A percentile compares a stretch with the other conserved stretches of the same genome.
These are phyloP conservation scores for Ustilago lituana DNA, from an alignment of 1,284 basidiomycete species.

Conservation along the genomic window DNA sequence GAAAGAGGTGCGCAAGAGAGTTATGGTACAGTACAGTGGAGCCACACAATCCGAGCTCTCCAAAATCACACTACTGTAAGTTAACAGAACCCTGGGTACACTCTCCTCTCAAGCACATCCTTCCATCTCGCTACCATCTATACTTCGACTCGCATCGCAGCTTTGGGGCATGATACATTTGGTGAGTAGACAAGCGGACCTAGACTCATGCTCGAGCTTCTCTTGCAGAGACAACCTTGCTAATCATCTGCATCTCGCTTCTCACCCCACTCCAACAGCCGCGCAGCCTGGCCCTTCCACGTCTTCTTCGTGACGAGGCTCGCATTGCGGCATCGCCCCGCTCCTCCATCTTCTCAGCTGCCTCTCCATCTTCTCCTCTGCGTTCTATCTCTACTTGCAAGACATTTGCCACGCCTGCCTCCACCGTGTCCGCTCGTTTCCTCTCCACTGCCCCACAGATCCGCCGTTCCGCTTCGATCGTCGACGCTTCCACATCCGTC, in stretches of 20 bases:
- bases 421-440: not conserved
- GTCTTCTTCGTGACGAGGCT: slow-evolving; percentile 40
- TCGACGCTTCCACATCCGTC: slow-evolving; percentile 17
- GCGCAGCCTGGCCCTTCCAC: slow-evolving; percentile 36
- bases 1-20: no score
- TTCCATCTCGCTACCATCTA: not conserved
- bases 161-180: slow-evolving; percentile 41
- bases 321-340: slow-evolving; percentile 12
- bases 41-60: no score
- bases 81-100: not conserved
- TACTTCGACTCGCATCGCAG: slow-evolving; percentile 1
- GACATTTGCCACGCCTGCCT: not conserved
- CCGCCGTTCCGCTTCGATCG: slow-evolving; percentile 2
- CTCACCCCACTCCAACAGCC: slow-evolving; percentile 11
- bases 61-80: no score
- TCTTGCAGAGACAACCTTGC: not conserved
- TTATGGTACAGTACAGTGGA: no score
- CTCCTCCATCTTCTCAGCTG: slow-evolving; percentile 5
- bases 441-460: slow-evolving; percentile 5
- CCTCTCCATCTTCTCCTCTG: not conserved
- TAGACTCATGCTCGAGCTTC: not conserved
- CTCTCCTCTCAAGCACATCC: not conserved
- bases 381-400: not conserved
- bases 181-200: not conserved
- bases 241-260: not conserved